Base-by-base conservation (phyloP, 768 basidiomycete species). In the Dioszegia aurantiaca region DNA sequence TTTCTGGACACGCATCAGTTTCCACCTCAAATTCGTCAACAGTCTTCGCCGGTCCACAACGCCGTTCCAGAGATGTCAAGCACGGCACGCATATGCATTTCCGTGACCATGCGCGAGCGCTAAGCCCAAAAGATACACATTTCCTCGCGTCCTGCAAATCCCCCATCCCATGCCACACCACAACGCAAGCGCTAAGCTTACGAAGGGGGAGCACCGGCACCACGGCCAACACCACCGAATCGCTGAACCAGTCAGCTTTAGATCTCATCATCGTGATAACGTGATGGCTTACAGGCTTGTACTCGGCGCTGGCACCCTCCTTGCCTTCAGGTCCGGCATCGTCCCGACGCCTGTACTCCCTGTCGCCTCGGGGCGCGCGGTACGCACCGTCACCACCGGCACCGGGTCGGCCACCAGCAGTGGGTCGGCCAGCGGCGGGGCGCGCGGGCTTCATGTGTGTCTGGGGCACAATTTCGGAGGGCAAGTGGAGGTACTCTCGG, bases 381-480 rank as follows among this genome's bases (percentile, higher is more conserved):
- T 62, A 62, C 9, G 61, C 61, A 49, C 56, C 56, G 37, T 58
- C 61, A 63, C 75, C 77, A 63, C 93, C 89, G 39, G 27, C 51
- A 37, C 37, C 14, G 68, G 91, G 90, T 41, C 89, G 88, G 52
- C 67, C 58, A 60, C 86, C 85, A 58, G 82, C 79, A 51, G 92
- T 87, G 33, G 90, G 89, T 64, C 90, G 88, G 60, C 68, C 33
- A 14, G 6, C 66, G 44, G 87, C 81, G 26, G 88, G 84, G 72
- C 95, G 90, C 51, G 83, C 87, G 60, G 89, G 88, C 82, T 93
- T 95, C 83, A 95, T 95, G 84, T 94, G 90, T 61, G 95, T 99
- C 57, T 89, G 81, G 59, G 94, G 95, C 54, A 99, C 95, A 75
- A 99, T 97, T 80, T 99, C 94, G 60, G 80, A 79, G 51, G 92